Percentiles rank a stretch among this genome's conserved stretches.
Evolutionary conservation across 1,284 basidiomycete genomes (phyloP).

Genomic region (Abortiporus biennis): DNA sequence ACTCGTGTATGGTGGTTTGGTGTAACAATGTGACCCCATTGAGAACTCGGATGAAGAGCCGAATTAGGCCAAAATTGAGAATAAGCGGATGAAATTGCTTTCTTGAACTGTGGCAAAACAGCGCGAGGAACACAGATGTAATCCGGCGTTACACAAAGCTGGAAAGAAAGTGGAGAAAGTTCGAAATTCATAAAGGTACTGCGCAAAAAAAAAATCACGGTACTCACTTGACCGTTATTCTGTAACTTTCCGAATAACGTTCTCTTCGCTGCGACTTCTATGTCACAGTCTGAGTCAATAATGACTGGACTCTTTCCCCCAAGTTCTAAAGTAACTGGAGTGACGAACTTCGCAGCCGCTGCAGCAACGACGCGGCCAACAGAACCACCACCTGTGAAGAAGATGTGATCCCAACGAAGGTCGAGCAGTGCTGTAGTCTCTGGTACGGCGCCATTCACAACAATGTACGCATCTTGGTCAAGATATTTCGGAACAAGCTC

Average conservation of each 20-base stretch:
- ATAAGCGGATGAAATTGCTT: constrained; percentile 37
- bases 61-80: constrained; percentile 31
- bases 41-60: constrained; percentile 30
- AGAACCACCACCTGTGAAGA: constrained; percentile 59
- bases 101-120: constrained; percentile 47
- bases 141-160: constrained; percentile 61
- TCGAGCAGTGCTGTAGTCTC: constrained; percentile 65
- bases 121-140: constrained; percentile 50
- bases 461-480: constrained; percentile 37
- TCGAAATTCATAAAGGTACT: background rate
- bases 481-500: constrained; percentile 60
- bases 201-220: too few species aligned
- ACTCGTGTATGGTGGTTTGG: constrained; percentile 45
- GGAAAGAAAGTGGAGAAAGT: background rate
- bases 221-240: constrained; percentile 73
- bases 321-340: constrained; percentile 79
- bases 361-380: constrained; percentile 73
- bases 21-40: constrained; percentile 41
- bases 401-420: constrained; percentile 77
- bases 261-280: constrained; percentile 53
- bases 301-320: constrained; percentile 84
- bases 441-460: constrained; percentile 54
- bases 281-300: constrained; percentile 61
- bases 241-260: constrained; percentile 77
- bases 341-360: constrained; percentile 79